Conservation (phyloP, 192 early-diverging fungal genomes). For the Coemansia sp. region DNA sequence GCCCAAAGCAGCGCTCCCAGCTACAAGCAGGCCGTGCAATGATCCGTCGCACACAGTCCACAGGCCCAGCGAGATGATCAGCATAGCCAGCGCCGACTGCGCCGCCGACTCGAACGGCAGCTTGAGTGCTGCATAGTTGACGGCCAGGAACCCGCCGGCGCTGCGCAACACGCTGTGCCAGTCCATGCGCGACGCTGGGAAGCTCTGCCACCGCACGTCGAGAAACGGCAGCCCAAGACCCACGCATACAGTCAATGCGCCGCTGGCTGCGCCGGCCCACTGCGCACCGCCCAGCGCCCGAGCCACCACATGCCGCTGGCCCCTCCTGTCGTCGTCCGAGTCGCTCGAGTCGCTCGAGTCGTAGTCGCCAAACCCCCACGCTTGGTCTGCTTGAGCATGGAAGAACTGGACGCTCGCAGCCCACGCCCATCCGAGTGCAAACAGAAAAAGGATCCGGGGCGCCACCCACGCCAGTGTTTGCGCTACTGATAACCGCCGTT, state of each 20-base stretch:
- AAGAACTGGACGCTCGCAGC: conserved; percentile 46
- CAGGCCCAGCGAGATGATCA: conserved; percentile 49
- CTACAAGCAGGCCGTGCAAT: conserved; percentile 43
- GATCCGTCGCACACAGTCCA: conserved; percentile 53
- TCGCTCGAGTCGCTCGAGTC: conserved; percentile 22
- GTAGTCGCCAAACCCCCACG: conserved; percentile 6
- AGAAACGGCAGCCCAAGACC: conserved; percentile 45
- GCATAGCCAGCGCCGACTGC: conserved; percentile 41
- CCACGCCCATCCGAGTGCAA: conserved; percentile 47
- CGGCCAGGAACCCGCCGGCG: conserved; percentile 46
- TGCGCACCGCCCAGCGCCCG: conserved; percentile 35
- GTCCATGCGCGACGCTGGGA: conserved; percentile 10
- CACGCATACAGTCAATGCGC: conserved; percentile 33
- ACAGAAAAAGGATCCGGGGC: conserved; percentile 38
- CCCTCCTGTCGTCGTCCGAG: conserved; percentile 19
- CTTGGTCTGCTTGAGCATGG: conserved; percentile 31
- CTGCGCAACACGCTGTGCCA: conserved; percentile 50
- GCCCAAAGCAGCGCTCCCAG: conserved; percentile 26
- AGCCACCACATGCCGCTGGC: conserved; percentile 31
- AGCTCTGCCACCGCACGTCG: conserved; percentile 41
- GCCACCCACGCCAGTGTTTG: conserved; percentile 43
- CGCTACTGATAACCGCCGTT: conserved; percentile 18
- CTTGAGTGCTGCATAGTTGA: conserved; percentile 53
- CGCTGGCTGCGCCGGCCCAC: conserved; percentile 40
- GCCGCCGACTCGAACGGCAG: conserved; percentile 47